Conservation (phyloP, 371 early-diverging fungal genomes). For the Mortierella sp. region DNA sequence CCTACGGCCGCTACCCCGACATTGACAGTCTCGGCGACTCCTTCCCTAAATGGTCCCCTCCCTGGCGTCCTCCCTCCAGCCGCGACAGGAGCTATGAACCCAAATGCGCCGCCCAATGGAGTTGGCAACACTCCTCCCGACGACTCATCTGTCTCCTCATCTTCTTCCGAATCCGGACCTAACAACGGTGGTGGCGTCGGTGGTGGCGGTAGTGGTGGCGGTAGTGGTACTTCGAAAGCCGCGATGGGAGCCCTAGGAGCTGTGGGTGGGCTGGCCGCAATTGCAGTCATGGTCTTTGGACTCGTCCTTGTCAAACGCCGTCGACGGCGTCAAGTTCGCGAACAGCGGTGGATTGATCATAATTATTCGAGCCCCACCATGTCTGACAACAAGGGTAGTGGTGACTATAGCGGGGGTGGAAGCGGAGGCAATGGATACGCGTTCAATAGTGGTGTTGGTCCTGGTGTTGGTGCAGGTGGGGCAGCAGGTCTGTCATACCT, state of each 20-base stretch:
- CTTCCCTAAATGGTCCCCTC: not conserved
- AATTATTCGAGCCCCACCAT: not conserved
- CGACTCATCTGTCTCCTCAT: not conserved
- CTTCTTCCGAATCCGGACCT: not conserved
- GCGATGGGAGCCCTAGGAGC: slow-evolving; percentile 17
- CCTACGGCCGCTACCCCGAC: not conserved
- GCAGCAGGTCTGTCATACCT: slow-evolving; percentile 3
- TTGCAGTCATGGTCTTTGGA: slow-evolving; percentile 32
- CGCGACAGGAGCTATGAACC: not conserved
- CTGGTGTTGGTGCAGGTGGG: not conserved
- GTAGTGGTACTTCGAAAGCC: slow-evolving; percentile 1
- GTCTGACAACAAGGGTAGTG: not conserved
- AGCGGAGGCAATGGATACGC: not conserved
- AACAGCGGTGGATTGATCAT: slow-evolving; percentile 3
- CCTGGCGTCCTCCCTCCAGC: not conserved
- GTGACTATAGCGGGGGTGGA: not conserved
- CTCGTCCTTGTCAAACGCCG: slow-evolving; percentile 19
- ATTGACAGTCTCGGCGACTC: not conserved
- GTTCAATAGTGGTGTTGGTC: not conserved
- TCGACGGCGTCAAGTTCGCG: slow-evolving; percentile 11
- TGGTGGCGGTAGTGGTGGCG: no score
- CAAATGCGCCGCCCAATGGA: not conserved
- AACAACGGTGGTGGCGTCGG: not conserved
- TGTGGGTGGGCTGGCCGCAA: slow-evolving; percentile 15
- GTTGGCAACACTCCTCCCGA: not conserved